Percentiles rank a stretch among this genome's conserved stretches.
Evolutionary conservation across 163 green algal species (phyloP).

Genomic region (Chlorella variabilis): DNA sequence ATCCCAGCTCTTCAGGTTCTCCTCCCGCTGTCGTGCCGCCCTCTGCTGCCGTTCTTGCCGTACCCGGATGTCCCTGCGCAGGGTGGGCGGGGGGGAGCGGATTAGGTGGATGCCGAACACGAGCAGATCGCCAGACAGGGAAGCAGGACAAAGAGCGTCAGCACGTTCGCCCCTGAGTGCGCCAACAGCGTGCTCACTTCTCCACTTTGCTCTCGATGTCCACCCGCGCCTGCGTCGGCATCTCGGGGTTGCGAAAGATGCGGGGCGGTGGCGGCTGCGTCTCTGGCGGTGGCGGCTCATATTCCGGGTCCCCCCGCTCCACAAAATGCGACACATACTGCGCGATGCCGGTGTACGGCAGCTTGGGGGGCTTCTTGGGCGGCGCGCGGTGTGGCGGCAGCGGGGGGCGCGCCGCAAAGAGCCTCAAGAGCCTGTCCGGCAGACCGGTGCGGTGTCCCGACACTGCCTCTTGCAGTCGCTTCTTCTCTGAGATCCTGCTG

Average conservation of each 20-base stretch:
- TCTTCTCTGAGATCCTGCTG: conserved; percentile 61
- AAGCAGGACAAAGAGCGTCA: neutral
- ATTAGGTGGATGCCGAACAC: neutral
- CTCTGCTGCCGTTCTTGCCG: conserved; percentile 63
- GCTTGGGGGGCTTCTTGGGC: conserved; percentile 52
- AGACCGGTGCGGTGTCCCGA: conserved; percentile 82
- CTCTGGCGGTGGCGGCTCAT: conserved; percentile 62
- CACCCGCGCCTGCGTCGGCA: conserved; percentile 71
- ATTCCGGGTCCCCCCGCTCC: conserved; percentile 72
- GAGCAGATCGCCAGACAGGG: neutral
- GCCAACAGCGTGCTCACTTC: conserved; percentile 59
- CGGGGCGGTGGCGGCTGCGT: conserved; percentile 51
- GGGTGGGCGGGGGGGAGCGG: neutral
- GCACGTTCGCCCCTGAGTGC: too few species aligned
- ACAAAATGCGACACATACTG: conserved; percentile 75
- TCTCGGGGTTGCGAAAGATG: conserved; percentile 78
- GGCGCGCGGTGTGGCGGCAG: conserved; percentile 26
- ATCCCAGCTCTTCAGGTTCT: conserved; percentile 68
- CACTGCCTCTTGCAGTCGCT: conserved; percentile 77
- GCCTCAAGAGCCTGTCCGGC: conserved; percentile 73
- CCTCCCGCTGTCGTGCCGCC: conserved; percentile 57
- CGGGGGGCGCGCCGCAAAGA: conserved; percentile 74
- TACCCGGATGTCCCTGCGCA: conserved; percentile 61
- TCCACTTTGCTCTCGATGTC: conserved; percentile 72
- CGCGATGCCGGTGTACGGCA: conserved; percentile 70